Evolutionary conservation across 2,329 filamentous ascomycete genomes (phyloP).

Genomic region (Talaromyces sp.): DNA sequence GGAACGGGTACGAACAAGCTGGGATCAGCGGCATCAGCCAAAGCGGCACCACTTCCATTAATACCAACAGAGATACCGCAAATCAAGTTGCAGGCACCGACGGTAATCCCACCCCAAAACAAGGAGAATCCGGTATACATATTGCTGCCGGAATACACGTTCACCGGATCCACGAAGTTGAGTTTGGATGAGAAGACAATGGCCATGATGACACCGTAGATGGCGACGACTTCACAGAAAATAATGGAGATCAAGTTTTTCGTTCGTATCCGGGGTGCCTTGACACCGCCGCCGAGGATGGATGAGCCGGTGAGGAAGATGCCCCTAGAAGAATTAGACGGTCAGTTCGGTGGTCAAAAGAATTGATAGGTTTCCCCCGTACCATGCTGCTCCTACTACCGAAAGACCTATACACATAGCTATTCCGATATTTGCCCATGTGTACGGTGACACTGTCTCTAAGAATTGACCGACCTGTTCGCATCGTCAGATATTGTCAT

Average conservation of each 20-base stretch:
- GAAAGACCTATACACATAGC: slow-evolving; percentile 93
- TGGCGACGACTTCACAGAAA: slow-evolving; percentile 99
- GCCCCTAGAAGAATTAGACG: slow-evolving; percentile 66
- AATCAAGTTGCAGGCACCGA: slow-evolving; percentile 92
- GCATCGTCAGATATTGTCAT: slow-evolving; percentile 24
- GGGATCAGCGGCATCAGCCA: slow-evolving; percentile 92
- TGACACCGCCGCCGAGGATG: slow-evolving; percentile 94
- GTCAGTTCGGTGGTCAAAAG: not conserved
- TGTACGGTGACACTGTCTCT: slow-evolving; percentile 88
- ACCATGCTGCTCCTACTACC: slow-evolving; percentile 97
- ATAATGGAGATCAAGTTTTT: slow-evolving; percentile 99
- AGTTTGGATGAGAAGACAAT: slow-evolving; percentile 96
- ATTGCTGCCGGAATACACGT: slow-evolving; percentile 70
- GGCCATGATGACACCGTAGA: slow-evolving; percentile 99
- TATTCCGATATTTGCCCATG: slow-evolving; percentile 89
- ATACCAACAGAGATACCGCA: slow-evolving; percentile 97
- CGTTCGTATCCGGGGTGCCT: slow-evolving; percentile 93
- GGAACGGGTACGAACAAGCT: slow-evolving; percentile 65
- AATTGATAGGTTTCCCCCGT: slow-evolving; percentile 26
- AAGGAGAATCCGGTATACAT: slow-evolving; percentile 94
- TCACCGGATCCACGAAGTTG: slow-evolving; percentile 61
- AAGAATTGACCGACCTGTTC: slow-evolving; percentile 83
- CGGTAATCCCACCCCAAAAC: slow-evolving; percentile 93
- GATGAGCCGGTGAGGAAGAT: slow-evolving; percentile 98
- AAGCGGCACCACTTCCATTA: slow-evolving; percentile 92